phyloP scores from a whole-genome alignment of 495 filamentous ascomycete species.

The Pyrenula aspistea region DNA sequence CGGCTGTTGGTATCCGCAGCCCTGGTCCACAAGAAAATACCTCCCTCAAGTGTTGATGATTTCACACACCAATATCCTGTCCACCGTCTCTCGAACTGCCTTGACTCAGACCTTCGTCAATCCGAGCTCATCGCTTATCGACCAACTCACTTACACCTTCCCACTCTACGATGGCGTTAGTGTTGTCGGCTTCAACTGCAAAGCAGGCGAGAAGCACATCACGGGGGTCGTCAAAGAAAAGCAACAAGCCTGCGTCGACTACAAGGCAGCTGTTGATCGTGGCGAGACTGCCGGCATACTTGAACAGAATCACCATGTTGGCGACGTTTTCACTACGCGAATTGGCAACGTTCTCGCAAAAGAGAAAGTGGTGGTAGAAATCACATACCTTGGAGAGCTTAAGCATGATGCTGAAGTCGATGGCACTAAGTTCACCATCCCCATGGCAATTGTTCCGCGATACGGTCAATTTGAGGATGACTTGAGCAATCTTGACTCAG shows the following conservation, averaged over 20 bases:
- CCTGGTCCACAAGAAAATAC: no score
- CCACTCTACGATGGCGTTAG: slow-evolving; percentile 12
- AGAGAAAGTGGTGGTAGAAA: slow-evolving; percentile 9
- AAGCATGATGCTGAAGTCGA: slow-evolving; percentile 9
- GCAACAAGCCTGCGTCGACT: slow-evolving; percentile 4
- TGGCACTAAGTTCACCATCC: slow-evolving; percentile 12
- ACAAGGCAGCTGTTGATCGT: slow-evolving; percentile 7
- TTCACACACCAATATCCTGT: background rate
- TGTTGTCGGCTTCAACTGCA: slow-evolving; percentile 11
- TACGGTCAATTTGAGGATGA: slow-evolving; percentile 9
- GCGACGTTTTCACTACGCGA: slow-evolving; percentile 15
- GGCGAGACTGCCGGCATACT: slow-evolving; percentile 10
- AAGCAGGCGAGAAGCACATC: slow-evolving; percentile 7
- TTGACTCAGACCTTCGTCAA: background rate
- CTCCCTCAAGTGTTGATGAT: no score
- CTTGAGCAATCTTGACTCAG: no score
- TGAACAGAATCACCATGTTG: slow-evolving; percentile 12
- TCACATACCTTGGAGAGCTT: slow-evolving; percentile 9
- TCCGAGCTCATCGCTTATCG: background rate
- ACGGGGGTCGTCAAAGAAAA: slow-evolving; percentile 8
- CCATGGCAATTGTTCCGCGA: slow-evolving; percentile 15
- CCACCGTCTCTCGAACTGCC: background rate
- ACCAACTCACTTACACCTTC: slow-evolving; percentile 7
- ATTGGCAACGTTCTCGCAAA: slow-evolving; percentile 16
- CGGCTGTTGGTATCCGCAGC: no score